Evolutionary conservation across 23 red algal genomes (phyloP), one percentile per base, ranked within the genome.

Genomic region (Cyanidioschyzon merolae): DNA sequence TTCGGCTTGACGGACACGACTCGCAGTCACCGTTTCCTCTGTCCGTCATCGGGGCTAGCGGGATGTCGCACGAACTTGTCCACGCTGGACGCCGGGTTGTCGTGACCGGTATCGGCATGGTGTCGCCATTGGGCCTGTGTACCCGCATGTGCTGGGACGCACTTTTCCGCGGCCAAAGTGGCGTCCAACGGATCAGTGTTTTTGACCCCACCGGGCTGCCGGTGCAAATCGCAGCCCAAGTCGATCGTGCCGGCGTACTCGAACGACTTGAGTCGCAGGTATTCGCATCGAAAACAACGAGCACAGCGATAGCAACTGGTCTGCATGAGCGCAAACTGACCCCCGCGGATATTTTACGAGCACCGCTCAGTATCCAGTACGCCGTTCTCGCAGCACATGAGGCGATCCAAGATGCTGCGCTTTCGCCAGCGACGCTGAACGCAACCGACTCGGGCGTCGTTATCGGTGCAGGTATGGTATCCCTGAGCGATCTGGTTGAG

Each of bases 81-180:
- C n/a, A 27, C 30, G 63, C 63, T 71, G 63, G 16, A 12, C 75
- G 71, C 0, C 83, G 83, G 24, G 90, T 95, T 1, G 71, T 95
- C 0, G 90, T 95, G 17, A 95, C 90, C 17, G 90, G 90, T 21
- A 82, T 95, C 34, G 90, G 90, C 15, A 86, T 89, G 18, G 85
- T 95, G 0, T 89, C 90, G 12, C 90, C 90, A 2, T 75, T 95
- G 18, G 83, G 90, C 17, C 32, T 85, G 54, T 58, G 80, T 39
- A 76, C 59, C 0, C n/a, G 0, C 2, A 18, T 50, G 2, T 85
- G n/a, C 34, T 95, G 90, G 90, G 31, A 41, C 0, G 37, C 68
- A 24, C 54, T 95, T 0, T 36, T 85, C 1, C n/a, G 37, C 18
- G 79, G 68, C 3, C 58, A 57, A 2, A 27, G 59, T 12, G 90